phyloP scores from a whole-genome alignment of 805 yeast species.

The Yarrowia sp. region DNA sequence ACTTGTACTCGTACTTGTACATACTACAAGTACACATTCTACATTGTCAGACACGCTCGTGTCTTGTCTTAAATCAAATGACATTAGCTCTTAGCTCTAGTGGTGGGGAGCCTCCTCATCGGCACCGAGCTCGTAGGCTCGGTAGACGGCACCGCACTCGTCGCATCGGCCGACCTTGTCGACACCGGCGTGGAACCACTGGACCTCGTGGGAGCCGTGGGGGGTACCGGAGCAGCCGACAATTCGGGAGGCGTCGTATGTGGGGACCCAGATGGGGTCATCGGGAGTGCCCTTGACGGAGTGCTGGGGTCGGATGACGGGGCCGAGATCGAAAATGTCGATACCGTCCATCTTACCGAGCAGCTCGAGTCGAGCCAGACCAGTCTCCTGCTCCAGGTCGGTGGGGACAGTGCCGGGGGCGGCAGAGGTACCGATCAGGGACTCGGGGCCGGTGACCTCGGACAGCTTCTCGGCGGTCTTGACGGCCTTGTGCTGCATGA shows the following conservation, averaged over 20 bases:
- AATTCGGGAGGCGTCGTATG: conserved; percentile 90
- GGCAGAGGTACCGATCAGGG: conserved; percentile 93
- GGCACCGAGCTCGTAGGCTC: conserved; percentile 47
- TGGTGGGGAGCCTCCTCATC: conserved; percentile 40
- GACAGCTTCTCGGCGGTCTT: conserved; percentile 62
- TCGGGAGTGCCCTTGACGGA: conserved; percentile 89
- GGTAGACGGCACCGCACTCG: conserved; percentile 98
- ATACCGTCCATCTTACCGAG: conserved; percentile 95
- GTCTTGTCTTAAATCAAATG: neutral
- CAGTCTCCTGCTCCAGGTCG: conserved; percentile 95
- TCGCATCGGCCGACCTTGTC: conserved; percentile 92
- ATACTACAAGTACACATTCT: too few species aligned
- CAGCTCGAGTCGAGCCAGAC: conserved; percentile 95
- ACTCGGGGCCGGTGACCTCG: conserved; percentile 78
- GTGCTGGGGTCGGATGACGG: conserved; percentile 64
- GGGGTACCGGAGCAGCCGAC: conserved; percentile 97
- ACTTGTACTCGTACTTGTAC: neutral
- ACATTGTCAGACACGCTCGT: too few species aligned
- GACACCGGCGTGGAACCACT: conserved; percentile 90
- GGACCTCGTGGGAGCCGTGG: conserved; percentile 86
- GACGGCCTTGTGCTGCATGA: conserved; percentile 38
- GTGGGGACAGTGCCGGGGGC: conserved; percentile 83
- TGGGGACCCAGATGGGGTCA: conserved; percentile 88
- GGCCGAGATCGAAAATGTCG: conserved; percentile 84
- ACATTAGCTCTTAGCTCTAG: neutral